Evolutionary conservation across 768 basidiomycete species (phyloP).

Genomic region (Tylopilus sp.): DNA sequence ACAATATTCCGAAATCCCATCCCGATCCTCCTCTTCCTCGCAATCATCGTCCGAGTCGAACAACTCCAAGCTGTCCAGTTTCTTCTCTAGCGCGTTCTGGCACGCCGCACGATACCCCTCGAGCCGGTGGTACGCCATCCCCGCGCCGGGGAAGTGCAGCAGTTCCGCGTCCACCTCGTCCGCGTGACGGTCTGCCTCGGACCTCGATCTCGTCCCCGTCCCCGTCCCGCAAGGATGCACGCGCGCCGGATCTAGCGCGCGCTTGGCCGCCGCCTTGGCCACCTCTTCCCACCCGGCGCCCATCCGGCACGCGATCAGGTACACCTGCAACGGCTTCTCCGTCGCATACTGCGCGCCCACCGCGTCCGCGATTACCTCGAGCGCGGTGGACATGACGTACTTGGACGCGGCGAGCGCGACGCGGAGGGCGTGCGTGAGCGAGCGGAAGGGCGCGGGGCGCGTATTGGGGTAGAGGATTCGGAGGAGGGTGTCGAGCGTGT

Average conservation of each 20-base stretch:
- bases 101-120: not conserved
- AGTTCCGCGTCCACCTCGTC: too few relatives aligned
- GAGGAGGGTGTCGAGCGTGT: conserved; percentile 5
- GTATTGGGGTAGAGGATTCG: conserved; percentile 6
- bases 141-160: not conserved
- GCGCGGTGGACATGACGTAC: conserved; percentile 1
- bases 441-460: not conserved
- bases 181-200: too few relatives aligned
- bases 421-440: not conserved
- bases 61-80: not conserved
- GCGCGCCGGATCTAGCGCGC: not conserved
- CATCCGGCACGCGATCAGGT: conserved; percentile 1
- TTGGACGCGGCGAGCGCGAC: conserved; percentile 5
- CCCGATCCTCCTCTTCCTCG: not conserved
- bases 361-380: not conserved
- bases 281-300: not conserved
- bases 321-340: not conserved
- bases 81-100: not conserved
- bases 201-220: too few relatives aligned
- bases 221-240: too few relatives aligned
- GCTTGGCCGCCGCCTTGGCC: not conserved
- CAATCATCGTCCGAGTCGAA: not conserved
- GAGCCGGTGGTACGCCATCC: not conserved
- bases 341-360: not conserved
- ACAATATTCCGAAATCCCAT: not conserved